Evolutionary conservation across 352 stramenopile genomes (phyloP), one percentile per base, ranked within the genome.

Genomic region (Phytophthora kernoviae): DNA sequence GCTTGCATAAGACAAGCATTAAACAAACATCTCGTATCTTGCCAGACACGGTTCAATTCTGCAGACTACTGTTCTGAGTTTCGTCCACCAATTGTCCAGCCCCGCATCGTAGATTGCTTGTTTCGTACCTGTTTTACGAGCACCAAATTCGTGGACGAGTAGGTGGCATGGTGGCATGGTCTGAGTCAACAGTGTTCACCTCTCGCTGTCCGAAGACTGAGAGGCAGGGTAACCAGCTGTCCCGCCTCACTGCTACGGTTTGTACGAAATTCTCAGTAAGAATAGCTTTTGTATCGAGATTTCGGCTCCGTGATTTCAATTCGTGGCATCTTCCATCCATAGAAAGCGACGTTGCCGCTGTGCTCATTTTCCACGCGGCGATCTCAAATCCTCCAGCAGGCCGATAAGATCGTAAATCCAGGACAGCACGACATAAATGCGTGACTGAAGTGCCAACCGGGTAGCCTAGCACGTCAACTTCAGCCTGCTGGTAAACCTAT

Each of bases 371-470:
- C 6, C n/a, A 46, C 40, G 20, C 40, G 7, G 6, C 40, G 20
- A 52, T 12, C 18, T 26, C 32, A 60, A 49, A 54, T 54, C 44
- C 33, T 45, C 8, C 49, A 42, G 41, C 40, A 65, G 51, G 24
- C 48, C 41, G 57, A 58, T 54, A 65, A 65, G 57, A 65, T 54
- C 41, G 30, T 36, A 48, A 49, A 54, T 65, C 26, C 57, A n/a
- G 47, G 49, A 34, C 57, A 65, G 26, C 40, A 26, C 34, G 9
- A n/a, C n/a, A n/a, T n/a, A n/a, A n/a, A 18, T 41, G 34, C 34
- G 18, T 41, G 34, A 41, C 34, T 15, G 32, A 12, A 12, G 32
- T 37, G 12, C 34, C 34, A 41, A 41, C 34, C 14, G 34, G n/a
- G n/a, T n/a, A n/a, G n/a, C n/a, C n/a, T 12, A 6, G 8, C 12